These are phyloP conservation scores for Alliaria petiolata DNA, from an alignment of 345 rosid genomes.

Conservation along the genomic window DNA sequence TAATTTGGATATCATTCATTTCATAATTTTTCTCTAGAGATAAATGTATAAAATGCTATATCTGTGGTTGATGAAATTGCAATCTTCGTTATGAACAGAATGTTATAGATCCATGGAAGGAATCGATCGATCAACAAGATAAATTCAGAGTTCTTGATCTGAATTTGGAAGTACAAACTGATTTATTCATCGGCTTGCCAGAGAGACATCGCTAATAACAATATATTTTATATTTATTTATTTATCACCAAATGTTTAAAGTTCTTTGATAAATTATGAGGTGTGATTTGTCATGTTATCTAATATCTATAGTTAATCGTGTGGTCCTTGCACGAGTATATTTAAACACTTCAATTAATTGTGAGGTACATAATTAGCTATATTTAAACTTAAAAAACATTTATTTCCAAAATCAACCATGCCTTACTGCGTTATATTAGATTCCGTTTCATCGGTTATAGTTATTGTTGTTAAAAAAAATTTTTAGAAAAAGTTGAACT, in stretches of 20 bases:
- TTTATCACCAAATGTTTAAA: neutral
- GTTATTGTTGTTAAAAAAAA: no score
- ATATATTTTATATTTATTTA: neutral
- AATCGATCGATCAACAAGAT: slow-evolving; percentile 13
- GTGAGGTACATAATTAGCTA: neutral
- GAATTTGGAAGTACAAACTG: slow-evolving; percentile 28
- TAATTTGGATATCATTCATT: neutral
- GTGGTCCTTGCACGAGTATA: neutral
- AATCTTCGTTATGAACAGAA: slow-evolving; percentile 14
- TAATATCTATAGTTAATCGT: no score
- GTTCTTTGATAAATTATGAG: neutral
- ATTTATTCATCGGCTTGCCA: slow-evolving; percentile 32
- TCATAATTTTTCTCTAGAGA: neutral
- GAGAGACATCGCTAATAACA: neutral
- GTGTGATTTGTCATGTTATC: neutral
- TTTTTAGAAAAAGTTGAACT: no score
- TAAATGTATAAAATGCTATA: no score
- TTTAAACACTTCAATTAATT: neutral
- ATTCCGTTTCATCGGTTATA: no score
- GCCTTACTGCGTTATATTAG: no score
- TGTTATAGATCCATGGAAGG: slow-evolving; percentile 16
- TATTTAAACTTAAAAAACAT: no score
- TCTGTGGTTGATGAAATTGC: slow-evolving; percentile 8
- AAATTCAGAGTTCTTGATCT: slow-evolving; percentile 25
- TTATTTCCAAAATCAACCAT: neutral